Evolutionary conservation across 2,329 filamentous ascomycete species (phyloP), one percentile per base, ranked within the genome.

Genomic region (Colletotrichum neosansevieriae): DNA sequence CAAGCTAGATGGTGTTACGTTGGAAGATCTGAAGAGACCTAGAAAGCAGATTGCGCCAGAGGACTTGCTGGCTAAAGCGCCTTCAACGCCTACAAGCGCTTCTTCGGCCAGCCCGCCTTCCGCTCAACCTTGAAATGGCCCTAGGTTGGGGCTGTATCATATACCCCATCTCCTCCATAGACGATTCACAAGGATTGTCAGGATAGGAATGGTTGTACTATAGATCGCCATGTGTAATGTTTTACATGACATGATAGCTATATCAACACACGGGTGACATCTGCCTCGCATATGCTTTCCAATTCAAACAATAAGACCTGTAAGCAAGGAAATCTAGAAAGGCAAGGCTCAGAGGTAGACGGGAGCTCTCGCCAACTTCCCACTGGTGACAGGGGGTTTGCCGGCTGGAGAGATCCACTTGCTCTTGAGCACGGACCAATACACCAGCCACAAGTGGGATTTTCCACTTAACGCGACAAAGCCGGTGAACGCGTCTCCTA

Each of bases 11-110:
- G 94, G 94, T 9, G 79, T 97, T 32, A 97, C 94, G 21, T 80
- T 95, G 75, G 93, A 95, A 74, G 91, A 92, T 47, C 82, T 99
- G 77, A 96, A 94, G 84, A 89, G 90, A 74, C 92, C 94, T 56
- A 88, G 94, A 80, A 88, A 89, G 76, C 85, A 89, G 75, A 79
- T 92, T 70, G 85, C 88, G 38, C 81, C 85, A 1, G 79, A 72
- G 19, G 76, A 79, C 63, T 69, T 80, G 42, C 70, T 81, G 50
- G 74, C 79, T 50, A 74, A 77, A 24, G 74, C 78, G 4, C 71
- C 79, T 3, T 71, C 77, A 21, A 78, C 76, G 10, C 69, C 78
- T 3, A 73, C 78, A 40, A 78, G 76, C 40, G 74, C 79, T 47
- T 72, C 76, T 1, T 76, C 76, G 58, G 78, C 75, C 60, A 74